A percentile compares a stretch with the other conserved stretches of the same genome.
phyloP scores from a whole-genome alignment of 23 red algal genomes.

The Chondrus crispus region DNA sequence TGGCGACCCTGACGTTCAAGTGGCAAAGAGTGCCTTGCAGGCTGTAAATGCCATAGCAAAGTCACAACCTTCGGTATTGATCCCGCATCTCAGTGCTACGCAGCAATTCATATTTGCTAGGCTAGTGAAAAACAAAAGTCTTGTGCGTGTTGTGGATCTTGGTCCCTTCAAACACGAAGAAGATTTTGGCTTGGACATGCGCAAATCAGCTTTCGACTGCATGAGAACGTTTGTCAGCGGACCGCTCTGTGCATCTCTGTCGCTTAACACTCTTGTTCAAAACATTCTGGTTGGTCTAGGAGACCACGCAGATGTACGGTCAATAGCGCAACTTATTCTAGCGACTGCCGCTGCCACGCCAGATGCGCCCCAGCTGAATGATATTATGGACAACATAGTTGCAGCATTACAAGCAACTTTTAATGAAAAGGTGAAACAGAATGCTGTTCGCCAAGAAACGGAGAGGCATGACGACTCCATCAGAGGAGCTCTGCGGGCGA shows the following conservation, averaged over 20 bases:
- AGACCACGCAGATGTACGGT: slow-evolving; percentile 80
- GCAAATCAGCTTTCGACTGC: slow-evolving; percentile 80
- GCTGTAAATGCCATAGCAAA: slow-evolving; percentile 59
- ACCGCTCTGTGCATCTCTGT: slow-evolving; percentile 31
- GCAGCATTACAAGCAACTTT: slow-evolving; percentile 55
- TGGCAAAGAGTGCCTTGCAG: slow-evolving; percentile 62
- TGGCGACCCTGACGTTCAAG: slow-evolving; percentile 52
- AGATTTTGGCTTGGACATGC: slow-evolving; percentile 75
- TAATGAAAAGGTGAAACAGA: slow-evolving; percentile 62
- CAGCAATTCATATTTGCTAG: slow-evolving; percentile 32
- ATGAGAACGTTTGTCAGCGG: slow-evolving; percentile 47
- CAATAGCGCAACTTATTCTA: slow-evolving; percentile 55
- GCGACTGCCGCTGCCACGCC: slow-evolving; percentile 22
- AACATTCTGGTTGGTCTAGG: slow-evolving; percentile 48
- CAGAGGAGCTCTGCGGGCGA: slow-evolving; percentile 51
- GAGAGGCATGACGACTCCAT: slow-evolving; percentile 83
- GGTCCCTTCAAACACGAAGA: slow-evolving; percentile 84
- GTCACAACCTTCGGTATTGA: slow-evolving; percentile 52
- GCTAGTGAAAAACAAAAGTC: slow-evolving; percentile 53
- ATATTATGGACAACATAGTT: slow-evolving; percentile 35
- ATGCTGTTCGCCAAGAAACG: slow-evolving; percentile 83
- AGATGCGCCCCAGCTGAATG: slow-evolving; percentile 38
- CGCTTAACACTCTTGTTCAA: slow-evolving; percentile 38
- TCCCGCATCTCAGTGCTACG: slow-evolving; percentile 39
- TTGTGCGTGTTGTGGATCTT: slow-evolving; percentile 79